Conservation (phyloP, 2,329 filamentous ascomycete genomes). For the Onygenales sp. region DNA sequence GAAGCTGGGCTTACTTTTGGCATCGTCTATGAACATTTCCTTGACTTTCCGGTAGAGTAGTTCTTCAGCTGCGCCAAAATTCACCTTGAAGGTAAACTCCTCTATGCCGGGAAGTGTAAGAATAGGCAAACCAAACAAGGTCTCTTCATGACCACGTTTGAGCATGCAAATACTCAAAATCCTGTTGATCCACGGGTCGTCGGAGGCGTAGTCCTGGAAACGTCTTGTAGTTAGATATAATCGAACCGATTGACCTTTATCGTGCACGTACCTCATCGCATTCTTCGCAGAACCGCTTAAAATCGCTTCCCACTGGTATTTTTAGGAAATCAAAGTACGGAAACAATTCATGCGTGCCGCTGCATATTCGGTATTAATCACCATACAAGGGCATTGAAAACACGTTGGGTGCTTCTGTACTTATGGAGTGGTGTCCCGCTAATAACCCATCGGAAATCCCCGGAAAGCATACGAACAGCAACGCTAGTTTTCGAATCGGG, state of each 20-base stretch:
- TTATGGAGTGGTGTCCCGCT: slow-evolving; percentile 32
- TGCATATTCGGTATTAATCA: slow-evolving; percentile 7
- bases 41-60: slow-evolving; percentile 46
- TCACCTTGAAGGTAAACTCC: slow-evolving; percentile 32
- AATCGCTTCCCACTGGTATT: slow-evolving; percentile 19
- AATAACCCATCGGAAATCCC: slow-evolving; percentile 29
- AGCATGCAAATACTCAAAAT: slow-evolving; percentile 39
- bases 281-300: slow-evolving; percentile 7
- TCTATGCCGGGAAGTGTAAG: slow-evolving; percentile 44
- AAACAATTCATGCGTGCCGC: slow-evolving; percentile 28
- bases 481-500: slow-evolving; percentile 22
- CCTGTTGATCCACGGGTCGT: slow-evolving; percentile 17
- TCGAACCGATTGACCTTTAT: background rate
- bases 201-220: slow-evolving; percentile 9
- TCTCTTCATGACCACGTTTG: slow-evolving; percentile 45
- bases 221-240: background rate
- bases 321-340: slow-evolving; percentile 29
- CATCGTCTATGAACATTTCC: slow-evolving; percentile 26
- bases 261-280: background rate
- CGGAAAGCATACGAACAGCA: slow-evolving; percentile 26
- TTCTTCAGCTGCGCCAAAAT: slow-evolving; percentile 45
- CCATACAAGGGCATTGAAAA: background rate
- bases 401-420: slow-evolving; percentile 11
- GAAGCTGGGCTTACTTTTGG: background rate
- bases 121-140: slow-evolving; percentile 44